A percentile compares a stretch with the other conserved stretches of the same genome.
These are phyloP conservation scores for Populus ilicifolia DNA, from an alignment of 345 rosid genomes.

Conservation along the genomic window DNA sequence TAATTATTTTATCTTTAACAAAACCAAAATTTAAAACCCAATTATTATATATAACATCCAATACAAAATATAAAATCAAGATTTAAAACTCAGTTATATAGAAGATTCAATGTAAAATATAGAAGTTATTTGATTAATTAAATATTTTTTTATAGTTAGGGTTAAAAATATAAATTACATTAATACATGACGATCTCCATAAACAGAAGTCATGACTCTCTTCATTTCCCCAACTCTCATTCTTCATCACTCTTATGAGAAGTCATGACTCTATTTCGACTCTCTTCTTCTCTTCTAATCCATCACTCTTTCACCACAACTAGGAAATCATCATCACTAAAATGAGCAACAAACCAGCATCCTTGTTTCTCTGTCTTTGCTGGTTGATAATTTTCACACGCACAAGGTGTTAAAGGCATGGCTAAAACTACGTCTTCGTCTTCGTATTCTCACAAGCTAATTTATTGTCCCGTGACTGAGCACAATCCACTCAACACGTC, in stretches of 20 bases:
- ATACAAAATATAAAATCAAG: no score
- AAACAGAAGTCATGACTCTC: no score
- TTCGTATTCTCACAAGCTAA: slow-evolving; percentile 35
- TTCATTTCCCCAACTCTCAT: no score
- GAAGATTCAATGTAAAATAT: no score
- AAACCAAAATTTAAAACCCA: no score
- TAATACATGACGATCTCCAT: no score
- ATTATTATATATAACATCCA: no score
- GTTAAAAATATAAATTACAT: no score
- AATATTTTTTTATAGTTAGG: no score
- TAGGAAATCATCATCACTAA: background rate
- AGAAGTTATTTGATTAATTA: no score
- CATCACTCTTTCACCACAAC: background rate
- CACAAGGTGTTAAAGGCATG: slow-evolving; percentile 12
- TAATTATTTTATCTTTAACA: no score
- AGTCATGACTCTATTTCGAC: background rate
- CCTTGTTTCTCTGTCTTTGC: background rate
- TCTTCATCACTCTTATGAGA: slow-evolving; percentile 3
- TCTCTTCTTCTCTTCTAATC: background rate
- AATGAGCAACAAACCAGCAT: background rate
- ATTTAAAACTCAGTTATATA: no score
- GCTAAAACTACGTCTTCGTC: slow-evolving; percentile 4
- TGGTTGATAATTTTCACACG: slow-evolving; percentile 10
- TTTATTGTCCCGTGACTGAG: slow-evolving; percentile 73
- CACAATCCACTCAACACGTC: slow-evolving; percentile 88